A percentile compares a stretch with the other conserved stretches of the same genome.
phyloP scores from a whole-genome alignment of 768 basidiomycete genomes.

The Hirschioporus abietinus region DNA sequence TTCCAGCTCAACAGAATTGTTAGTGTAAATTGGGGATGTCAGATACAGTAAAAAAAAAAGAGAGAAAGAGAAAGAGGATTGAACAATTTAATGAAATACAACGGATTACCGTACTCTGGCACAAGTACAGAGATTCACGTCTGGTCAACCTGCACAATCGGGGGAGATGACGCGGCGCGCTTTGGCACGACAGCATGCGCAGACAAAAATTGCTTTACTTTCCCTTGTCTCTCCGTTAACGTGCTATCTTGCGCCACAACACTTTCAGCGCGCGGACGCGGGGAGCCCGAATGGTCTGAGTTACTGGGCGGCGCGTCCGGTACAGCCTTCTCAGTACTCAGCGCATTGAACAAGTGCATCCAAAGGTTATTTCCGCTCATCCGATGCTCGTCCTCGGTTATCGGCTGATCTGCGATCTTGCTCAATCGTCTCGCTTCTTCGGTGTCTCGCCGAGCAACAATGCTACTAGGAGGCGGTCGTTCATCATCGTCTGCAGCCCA shows the following conservation, averaged over 20 bases:
- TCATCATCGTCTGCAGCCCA: slow-evolving; percentile 82
- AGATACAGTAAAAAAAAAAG: too few species aligned
- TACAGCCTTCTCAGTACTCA: slow-evolving; percentile 21
- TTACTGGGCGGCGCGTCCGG: neutral
- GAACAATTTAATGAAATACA: too few species aligned
- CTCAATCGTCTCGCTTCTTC: slow-evolving; percentile 70
- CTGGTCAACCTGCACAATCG: neutral
- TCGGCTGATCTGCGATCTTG: slow-evolving; percentile 63
- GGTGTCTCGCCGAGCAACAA: slow-evolving; percentile 86
- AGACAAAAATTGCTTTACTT: neutral
- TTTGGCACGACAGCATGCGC: neutral
- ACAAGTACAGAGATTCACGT: neutral
- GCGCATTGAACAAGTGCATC: slow-evolving; percentile 58
- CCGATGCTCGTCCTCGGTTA: slow-evolving; percentile 49
- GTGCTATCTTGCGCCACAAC: neutral
- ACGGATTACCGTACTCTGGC: neutral
- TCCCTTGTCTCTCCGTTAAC: neutral
- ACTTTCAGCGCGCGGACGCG: neutral
- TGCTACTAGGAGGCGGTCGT: slow-evolving; percentile 85
- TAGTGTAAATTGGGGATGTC: too few species aligned
- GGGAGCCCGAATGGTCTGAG: neutral
- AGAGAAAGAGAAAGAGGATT: too few species aligned
- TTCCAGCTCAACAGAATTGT: too few species aligned
- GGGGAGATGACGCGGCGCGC: neutral
- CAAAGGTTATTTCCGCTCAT: slow-evolving; percentile 71